Evolutionary conservation across 371 early-diverging fungal genomes (phyloP).

Genomic region (Haplosporangium sp.): DNA sequence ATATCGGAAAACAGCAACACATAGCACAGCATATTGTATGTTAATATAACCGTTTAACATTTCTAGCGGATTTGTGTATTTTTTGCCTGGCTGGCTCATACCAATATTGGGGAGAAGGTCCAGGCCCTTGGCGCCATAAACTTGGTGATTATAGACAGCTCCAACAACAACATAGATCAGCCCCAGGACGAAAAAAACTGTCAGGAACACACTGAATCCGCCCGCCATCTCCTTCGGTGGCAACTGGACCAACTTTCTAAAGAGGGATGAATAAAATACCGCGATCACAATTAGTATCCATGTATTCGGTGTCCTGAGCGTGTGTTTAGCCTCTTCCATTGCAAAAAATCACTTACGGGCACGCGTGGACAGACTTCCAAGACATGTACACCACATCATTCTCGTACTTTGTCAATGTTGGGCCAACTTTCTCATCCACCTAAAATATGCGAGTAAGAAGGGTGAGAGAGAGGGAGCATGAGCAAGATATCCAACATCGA

Average conservation of each 20-base stretch:
- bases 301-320: neutral
- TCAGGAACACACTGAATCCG: constrained; percentile 45
- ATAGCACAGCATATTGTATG: neutral
- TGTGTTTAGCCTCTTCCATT: neutral
- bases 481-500: neutral
- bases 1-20: neutral
- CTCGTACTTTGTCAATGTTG: constrained; percentile 20
- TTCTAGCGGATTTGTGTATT: no score
- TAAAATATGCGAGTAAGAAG: neutral
- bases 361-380: constrained; percentile 43
- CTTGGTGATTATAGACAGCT: constrained; percentile 38
- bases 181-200: constrained; percentile 24
- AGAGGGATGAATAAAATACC: neutral
- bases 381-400: constrained; percentile 29
- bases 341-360: constrained; percentile 25
- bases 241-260: constrained; percentile 11
- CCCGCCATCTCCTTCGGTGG: constrained; percentile 35
- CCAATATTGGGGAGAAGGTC: constrained; percentile 47
- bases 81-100: constrained; percentile 4
- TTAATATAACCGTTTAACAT: no score
- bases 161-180: constrained; percentile 33
- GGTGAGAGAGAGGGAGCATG: neutral
- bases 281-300: no score
- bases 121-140: constrained; percentile 44
- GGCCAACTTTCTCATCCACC: constrained; percentile 25